phyloP scores from a whole-genome alignment of 768 basidiomycete species.

The Cystobasidiopsis lactophilus region DNA sequence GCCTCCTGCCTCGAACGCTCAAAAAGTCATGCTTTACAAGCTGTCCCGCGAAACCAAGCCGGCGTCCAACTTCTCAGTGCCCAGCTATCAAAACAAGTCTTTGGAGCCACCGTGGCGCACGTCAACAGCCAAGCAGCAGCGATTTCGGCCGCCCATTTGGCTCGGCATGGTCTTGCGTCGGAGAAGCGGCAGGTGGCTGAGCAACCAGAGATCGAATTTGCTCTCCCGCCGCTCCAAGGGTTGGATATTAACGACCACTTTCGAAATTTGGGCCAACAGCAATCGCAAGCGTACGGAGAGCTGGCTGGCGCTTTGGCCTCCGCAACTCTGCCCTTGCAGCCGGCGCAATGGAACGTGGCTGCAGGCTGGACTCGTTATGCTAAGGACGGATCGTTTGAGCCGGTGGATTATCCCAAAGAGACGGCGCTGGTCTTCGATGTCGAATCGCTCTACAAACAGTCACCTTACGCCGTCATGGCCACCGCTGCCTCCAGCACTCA shows the following conservation, averaged over 20 bases:
- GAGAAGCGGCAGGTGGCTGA: conserved; percentile 29
- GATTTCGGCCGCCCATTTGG: conserved; percentile 59
- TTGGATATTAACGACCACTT: conserved; percentile 69
- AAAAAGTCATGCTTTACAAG: no score
- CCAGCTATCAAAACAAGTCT: conserved; percentile 59
- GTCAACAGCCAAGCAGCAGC: conserved; percentile 42
- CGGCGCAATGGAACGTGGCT: conserved; percentile 32
- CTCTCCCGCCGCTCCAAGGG: conserved; percentile 66
- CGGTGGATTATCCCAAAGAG: conserved; percentile 38
- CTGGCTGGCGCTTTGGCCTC: conserved; percentile 41
- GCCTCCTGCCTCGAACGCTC: no score
- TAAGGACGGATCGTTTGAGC: conserved; percentile 53
- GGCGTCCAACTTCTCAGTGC: conserved; percentile 85
- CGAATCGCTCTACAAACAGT: conserved; percentile 65
- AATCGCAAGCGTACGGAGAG: conserved; percentile 54
- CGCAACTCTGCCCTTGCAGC: conserved; percentile 38
- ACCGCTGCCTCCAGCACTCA: conserved; percentile 57
- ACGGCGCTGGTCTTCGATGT: conserved; percentile 74
- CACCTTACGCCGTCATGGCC: conserved; percentile 60
- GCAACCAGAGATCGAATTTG: conserved; percentile 55
- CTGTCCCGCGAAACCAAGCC: conserved; percentile 42
- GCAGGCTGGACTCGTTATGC: conserved; percentile 82
- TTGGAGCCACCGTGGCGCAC: conserved; percentile 36
- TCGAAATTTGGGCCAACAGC: conserved; percentile 44
- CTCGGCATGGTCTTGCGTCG: conserved; percentile 45